Percentiles rank a stretch among this genome's conserved stretches.
These are phyloP conservation scores for Hypoxylon sp. DNA, from an alignment of 2,329 filamentous ascomycete genomes.

Conservation along the genomic window DNA sequence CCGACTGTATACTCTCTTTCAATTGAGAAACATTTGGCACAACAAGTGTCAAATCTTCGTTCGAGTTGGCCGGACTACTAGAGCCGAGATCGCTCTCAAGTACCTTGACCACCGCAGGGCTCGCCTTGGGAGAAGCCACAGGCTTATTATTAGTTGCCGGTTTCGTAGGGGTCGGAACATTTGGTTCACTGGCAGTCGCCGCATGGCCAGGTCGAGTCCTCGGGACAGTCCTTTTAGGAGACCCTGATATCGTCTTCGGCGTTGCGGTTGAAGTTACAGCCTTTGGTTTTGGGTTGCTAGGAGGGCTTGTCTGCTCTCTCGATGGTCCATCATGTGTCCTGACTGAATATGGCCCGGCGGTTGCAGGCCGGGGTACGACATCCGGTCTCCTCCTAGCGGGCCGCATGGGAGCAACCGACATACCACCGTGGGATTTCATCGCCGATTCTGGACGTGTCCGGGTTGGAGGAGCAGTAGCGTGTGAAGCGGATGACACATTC, in stretches of 20 bases:
- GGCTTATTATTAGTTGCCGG: constrained; percentile 46
- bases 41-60: constrained; percentile 64
- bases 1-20: constrained; percentile 39
- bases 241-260: constrained; percentile 60
- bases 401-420: constrained; percentile 71
- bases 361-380: constrained; percentile 66
- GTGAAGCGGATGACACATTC: constrained; percentile 46
- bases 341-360: constrained; percentile 71
- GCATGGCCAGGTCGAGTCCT: constrained; percentile 58
- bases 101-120: constrained; percentile 52
- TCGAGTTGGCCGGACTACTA: constrained; percentile 57
- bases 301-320: constrained; percentile 56
- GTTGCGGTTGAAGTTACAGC: too few relatives aligned
- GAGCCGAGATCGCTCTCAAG: constrained; percentile 28
- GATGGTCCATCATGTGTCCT: constrained; percentile 59
- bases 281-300: constrained; percentile 56
- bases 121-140: constrained; percentile 53
- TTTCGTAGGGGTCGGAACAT: constrained; percentile 55
- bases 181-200: constrained; percentile 61
- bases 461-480: constrained; percentile 47
- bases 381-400: constrained; percentile 67
- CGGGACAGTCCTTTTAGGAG: constrained; percentile 61
- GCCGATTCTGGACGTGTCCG: constrained; percentile 54
- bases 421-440: constrained; percentile 61
- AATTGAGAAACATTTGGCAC: constrained; percentile 57